These are phyloP conservation scores for Stephanodiscus triporus DNA, from an alignment of 108 stramenopile genomes.

Conservation along the genomic window DNA sequence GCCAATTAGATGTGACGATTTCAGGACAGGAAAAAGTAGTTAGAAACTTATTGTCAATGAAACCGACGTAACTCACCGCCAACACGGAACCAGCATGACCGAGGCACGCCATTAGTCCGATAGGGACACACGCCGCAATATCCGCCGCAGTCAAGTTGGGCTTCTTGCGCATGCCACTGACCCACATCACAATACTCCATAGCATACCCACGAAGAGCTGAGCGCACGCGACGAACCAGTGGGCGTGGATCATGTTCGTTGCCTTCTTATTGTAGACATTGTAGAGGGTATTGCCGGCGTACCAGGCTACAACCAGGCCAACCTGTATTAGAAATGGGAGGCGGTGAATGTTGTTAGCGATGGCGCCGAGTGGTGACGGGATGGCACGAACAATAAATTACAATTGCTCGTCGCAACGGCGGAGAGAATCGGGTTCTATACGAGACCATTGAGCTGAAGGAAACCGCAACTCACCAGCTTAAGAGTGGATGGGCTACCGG, in stretches of 20 bases:
- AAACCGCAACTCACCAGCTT: constrained; percentile 4
- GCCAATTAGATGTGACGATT: neutral
- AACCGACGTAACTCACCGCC: constrained; percentile 45
- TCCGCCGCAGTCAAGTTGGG: constrained; percentile 75
- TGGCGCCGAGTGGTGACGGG: no score
- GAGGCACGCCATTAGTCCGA: constrained; percentile 78
- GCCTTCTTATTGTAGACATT: constrained; percentile 91
- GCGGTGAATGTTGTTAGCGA: neutral
- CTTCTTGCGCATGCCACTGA: constrained; percentile 73
- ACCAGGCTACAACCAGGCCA: constrained; percentile 77
- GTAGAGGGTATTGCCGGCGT: constrained; percentile 89
- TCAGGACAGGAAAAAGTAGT: neutral
- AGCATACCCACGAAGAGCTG: constrained; percentile 81
- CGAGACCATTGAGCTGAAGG: neutral
- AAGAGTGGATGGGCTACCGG: constrained; percentile 14
- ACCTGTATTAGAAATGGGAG: constrained; percentile 40
- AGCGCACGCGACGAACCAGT: constrained; percentile 86
- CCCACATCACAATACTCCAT: constrained; percentile 77
- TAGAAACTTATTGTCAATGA: neutral
- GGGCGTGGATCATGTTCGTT: constrained; percentile 86
- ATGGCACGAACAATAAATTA: neutral
- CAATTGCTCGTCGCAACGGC: neutral
- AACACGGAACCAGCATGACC: constrained; percentile 84
- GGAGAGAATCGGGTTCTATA: neutral
- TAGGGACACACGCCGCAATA: constrained; percentile 79